phyloP scores from a whole-genome alignment of 352 stramenopile genomes.

The Phytophthora boehmeriae region DNA sequence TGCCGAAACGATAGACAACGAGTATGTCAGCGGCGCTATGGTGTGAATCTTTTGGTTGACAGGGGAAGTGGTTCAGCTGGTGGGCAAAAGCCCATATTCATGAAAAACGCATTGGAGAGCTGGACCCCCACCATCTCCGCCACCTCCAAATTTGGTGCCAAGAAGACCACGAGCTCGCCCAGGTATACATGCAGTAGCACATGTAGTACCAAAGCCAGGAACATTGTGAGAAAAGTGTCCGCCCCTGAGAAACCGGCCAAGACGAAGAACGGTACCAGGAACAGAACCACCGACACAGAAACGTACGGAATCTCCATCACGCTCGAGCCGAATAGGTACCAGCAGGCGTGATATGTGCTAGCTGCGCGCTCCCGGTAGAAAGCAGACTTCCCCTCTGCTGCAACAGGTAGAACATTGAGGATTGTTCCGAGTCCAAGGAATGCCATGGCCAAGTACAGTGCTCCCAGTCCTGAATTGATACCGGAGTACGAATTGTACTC shows the following conservation, averaged over 20 bases:
- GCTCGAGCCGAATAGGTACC: slow-evolving; percentile 15
- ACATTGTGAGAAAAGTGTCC: slow-evolving; percentile 24
- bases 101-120: too few species aligned
- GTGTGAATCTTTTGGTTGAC: too few species aligned
- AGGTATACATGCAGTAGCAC: slow-evolving; percentile 4
- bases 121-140: too few species aligned
- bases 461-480: slow-evolving; percentile 47
- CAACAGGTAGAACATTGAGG: slow-evolving; percentile 11
- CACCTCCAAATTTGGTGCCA: too few species aligned
- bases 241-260: slow-evolving; percentile 11
- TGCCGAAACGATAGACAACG: slow-evolving; percentile 5
- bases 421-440: slow-evolving; percentile 8
- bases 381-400: slow-evolving; percentile 1
- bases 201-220: slow-evolving; percentile 8
- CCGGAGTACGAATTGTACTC: slow-evolving; percentile 40
- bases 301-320: slow-evolving; percentile 4
- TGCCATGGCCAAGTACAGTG: slow-evolving; percentile 10
- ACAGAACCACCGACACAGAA: not conserved
- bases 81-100: too few species aligned
- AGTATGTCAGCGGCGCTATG: not conserved
- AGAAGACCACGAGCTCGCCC: too few species aligned
- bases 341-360: slow-evolving; percentile 21
- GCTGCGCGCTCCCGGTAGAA: slow-evolving; percentile 21
- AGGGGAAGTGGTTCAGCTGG: too few species aligned
- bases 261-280: slow-evolving; percentile 5